These are phyloP conservation scores for Epichloe uncinata DNA, from an alignment of 2,329 filamentous ascomycete genomes.

Conservation along the genomic window DNA sequence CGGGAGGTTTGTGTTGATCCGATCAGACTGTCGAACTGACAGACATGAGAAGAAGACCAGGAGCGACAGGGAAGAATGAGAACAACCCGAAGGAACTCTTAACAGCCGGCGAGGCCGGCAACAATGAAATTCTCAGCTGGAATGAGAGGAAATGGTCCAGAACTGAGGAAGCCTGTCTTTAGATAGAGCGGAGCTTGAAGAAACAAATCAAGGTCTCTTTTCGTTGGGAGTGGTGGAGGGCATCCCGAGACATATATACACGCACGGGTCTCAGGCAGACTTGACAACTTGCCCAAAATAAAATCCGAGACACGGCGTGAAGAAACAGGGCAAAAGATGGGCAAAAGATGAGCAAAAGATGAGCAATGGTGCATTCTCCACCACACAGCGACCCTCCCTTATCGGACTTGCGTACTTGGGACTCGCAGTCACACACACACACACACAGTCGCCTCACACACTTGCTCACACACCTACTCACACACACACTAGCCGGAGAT, in stretches of 20 bases:
- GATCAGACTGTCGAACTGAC: neutral
- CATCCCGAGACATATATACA: slow-evolving; percentile 1
- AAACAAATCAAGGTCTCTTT: neutral
- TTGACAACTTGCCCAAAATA: neutral
- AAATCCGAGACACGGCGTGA: neutral
- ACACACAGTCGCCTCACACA: neutral
- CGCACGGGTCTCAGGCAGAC: neutral
- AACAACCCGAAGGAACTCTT: neutral
- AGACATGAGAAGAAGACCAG: neutral
- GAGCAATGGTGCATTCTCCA: neutral
- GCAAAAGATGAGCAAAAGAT: neutral
- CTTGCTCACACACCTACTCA: neutral
- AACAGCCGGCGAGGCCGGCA: slow-evolving; percentile 2
- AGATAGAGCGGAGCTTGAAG: neutral
- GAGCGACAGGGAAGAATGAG: slow-evolving; percentile 1
- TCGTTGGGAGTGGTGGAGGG: neutral
- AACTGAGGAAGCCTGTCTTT: slow-evolving; percentile 1
- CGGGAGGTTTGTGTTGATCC: neutral
- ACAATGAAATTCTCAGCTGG: slow-evolving; percentile 2
- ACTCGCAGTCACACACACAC: neutral
- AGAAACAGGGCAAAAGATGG: neutral
- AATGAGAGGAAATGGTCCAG: neutral
- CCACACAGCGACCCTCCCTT: neutral
- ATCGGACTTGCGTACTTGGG: neutral
- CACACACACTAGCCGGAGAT: neutral